Evolutionary conservation across 2,329 filamentous ascomycete species (phyloP).

Genomic region (Didymella pinodella): DNA sequence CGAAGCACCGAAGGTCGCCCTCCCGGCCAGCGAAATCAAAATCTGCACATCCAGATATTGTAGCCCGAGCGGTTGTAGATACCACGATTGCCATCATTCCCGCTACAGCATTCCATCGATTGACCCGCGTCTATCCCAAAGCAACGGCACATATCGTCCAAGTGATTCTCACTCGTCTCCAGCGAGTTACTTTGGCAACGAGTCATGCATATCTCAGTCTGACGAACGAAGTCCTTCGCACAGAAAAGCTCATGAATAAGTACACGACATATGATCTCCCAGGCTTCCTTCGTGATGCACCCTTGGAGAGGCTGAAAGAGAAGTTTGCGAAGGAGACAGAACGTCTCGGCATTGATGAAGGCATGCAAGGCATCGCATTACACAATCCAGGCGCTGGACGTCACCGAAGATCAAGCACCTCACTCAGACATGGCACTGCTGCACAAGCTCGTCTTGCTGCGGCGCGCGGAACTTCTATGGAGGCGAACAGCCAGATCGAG

Average conservation of each 20-base stretch:
- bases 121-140: slow-evolving; percentile 94
- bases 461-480: slow-evolving; percentile 53
- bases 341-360: slow-evolving; percentile 79
- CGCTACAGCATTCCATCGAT: slow-evolving; percentile 88
- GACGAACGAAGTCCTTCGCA: slow-evolving; percentile 88
- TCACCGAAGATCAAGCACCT: slow-evolving; percentile 73
- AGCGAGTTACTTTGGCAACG: slow-evolving; percentile 92
- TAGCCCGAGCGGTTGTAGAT: slow-evolving; percentile 93
- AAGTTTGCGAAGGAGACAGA: slow-evolving; percentile 90
- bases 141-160: slow-evolving; percentile 97
- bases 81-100: slow-evolving; percentile 99
- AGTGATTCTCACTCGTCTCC: slow-evolving; percentile 92
- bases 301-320: slow-evolving; percentile 84
- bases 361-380: slow-evolving; percentile 90
- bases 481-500: slow-evolving; percentile 32
- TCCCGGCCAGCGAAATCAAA: slow-evolving; percentile 59
- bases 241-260: slow-evolving; percentile 91
- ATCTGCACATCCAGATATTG: slow-evolving; percentile 94
- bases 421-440: slow-evolving; percentile 78
- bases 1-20: slow-evolving; percentile 32
- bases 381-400: slow-evolving; percentile 78
- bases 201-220: slow-evolving; percentile 94
- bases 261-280: slow-evolving; percentile 92
- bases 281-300: slow-evolving; percentile 84
- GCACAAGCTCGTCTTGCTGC: slow-evolving; percentile 69